Evolutionary conservation across 2,329 filamentous ascomycete species (phyloP).

Genomic region (Chrysosporium queenslandicum): DNA sequence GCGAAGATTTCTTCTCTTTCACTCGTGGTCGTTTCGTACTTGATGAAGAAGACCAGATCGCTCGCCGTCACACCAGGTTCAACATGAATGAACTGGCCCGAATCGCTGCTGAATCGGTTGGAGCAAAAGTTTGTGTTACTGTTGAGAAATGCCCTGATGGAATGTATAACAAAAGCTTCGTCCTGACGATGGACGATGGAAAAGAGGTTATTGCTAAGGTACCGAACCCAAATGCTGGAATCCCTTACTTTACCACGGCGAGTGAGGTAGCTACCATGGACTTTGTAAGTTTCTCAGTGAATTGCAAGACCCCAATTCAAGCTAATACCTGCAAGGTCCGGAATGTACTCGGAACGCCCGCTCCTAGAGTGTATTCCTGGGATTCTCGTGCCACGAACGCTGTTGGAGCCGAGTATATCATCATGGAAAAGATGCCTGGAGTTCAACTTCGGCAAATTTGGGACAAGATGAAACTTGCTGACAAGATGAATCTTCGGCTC

Average conservation of each 20-base stretch:
- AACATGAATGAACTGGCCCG: neutral
- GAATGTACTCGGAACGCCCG: constrained; percentile 12
- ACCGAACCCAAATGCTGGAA: neutral
- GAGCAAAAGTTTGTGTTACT: neutral
- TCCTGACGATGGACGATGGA: constrained; percentile 6
- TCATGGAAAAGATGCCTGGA: constrained; percentile 20
- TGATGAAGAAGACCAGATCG: neutral
- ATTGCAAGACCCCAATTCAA: neutral
- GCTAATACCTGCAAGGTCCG: neutral
- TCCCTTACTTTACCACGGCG: neutral
- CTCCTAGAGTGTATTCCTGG: constrained; percentile 15
- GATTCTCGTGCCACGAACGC: constrained; percentile 11
- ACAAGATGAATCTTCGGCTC: neutral
- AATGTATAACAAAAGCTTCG: constrained; percentile 2
- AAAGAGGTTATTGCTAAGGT: constrained; percentile 8
- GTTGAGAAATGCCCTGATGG: neutral
- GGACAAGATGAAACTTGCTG: constrained; percentile 18
- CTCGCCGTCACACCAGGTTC: neutral
- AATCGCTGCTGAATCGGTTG: neutral
- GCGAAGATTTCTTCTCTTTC: neutral
- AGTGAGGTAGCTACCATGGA: constrained; percentile 20
- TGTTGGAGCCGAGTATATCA: constrained; percentile 18
- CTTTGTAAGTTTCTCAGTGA: neutral
- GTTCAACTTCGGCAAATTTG: constrained; percentile 20
- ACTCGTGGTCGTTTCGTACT: neutral